These are phyloP conservation scores for Mycosphaerella sp. DNA, from an alignment of 2,329 filamentous ascomycete genomes.

Conservation along the genomic window DNA sequence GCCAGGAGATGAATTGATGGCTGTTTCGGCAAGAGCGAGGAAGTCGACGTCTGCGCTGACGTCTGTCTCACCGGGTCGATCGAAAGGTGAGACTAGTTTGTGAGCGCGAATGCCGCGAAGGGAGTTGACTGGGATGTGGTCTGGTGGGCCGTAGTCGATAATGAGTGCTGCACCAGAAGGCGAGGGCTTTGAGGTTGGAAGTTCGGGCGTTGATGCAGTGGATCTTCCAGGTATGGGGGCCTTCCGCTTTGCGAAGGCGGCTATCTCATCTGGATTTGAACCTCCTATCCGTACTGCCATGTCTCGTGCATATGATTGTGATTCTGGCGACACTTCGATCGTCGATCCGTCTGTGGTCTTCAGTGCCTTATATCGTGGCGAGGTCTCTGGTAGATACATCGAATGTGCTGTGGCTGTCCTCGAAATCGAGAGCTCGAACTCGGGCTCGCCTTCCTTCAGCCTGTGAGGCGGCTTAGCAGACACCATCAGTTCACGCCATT, in stretches of 20 bases:
- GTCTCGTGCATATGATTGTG: slow-evolving; percentile 69
- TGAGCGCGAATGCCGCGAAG: slow-evolving; percentile 82
- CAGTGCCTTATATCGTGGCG: slow-evolving; percentile 69
- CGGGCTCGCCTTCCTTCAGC: slow-evolving; percentile 52
- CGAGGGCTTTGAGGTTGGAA: slow-evolving; percentile 46
- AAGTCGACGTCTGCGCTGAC: slow-evolving; percentile 94
- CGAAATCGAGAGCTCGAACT: slow-evolving; percentile 82
- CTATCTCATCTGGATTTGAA: slow-evolving; percentile 30
- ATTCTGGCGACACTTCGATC: slow-evolving; percentile 87
- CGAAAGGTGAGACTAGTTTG: slow-evolving; percentile 69
- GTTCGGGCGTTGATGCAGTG: slow-evolving; percentile 26
- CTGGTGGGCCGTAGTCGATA: slow-evolving; percentile 81
- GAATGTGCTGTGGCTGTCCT: slow-evolving; percentile 73
- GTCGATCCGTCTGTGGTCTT: slow-evolving; percentile 61
- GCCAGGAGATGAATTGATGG: slow-evolving; percentile 65
- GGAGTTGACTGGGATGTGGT: slow-evolving; percentile 78
- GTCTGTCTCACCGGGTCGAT: slow-evolving; percentile 74
- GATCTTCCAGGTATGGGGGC: slow-evolving; percentile 21
- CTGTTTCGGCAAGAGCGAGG: slow-evolving; percentile 73
- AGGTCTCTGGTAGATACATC: slow-evolving; percentile 75
- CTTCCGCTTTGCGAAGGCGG: slow-evolving; percentile 17
- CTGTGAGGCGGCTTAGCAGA: slow-evolving; percentile 52
- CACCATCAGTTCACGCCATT: slow-evolving; percentile 81
- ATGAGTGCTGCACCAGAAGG: slow-evolving; percentile 87
- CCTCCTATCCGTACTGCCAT: slow-evolving; percentile 83